phyloP scores from a whole-genome alignment of 2,329 filamentous ascomycete genomes.

The Coniochaeta sp. region DNA sequence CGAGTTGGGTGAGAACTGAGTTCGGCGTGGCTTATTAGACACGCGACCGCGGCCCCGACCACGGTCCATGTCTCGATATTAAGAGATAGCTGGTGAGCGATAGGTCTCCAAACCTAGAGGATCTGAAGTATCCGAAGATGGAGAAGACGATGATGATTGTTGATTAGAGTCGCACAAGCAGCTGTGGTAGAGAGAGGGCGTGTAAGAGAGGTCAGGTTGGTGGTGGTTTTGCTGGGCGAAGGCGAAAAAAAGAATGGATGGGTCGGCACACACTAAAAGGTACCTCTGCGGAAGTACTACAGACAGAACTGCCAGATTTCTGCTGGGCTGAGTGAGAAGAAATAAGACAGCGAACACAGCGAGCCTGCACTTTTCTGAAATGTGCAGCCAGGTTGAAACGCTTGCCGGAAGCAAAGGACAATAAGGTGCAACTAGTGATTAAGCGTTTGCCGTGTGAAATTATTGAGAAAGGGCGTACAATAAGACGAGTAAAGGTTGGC shows the following conservation, averaged over 20 bases:
- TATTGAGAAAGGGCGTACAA: not conserved
- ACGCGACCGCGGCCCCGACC: not conserved
- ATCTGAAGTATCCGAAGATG: not conserved
- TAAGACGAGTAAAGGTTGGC: no score
- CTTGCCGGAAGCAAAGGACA: not conserved
- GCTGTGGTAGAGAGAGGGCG: not conserved
- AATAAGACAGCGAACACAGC: not conserved
- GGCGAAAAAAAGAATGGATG: not conserved
- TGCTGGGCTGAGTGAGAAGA: not conserved
- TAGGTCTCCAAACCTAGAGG: not conserved
- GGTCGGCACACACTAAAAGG: no score
- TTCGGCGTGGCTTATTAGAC: not conserved
- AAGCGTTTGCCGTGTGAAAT: not conserved
- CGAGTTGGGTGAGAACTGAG: not conserved
- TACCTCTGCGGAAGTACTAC: no score
- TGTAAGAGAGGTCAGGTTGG: not conserved
- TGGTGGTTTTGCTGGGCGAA: not conserved
- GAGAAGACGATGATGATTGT: not conserved
- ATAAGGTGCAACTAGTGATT: not conserved
- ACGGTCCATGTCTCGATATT: conserved; percentile 1
- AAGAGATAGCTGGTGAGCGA: not conserved
- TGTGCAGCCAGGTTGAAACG: not conserved
- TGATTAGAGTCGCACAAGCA: not conserved
- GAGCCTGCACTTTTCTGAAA: not conserved
- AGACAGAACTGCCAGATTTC: not conserved